Conservation (phyloP, 2,329 filamentous ascomycete species). For the Metarhizium guizhouense region DNA sequence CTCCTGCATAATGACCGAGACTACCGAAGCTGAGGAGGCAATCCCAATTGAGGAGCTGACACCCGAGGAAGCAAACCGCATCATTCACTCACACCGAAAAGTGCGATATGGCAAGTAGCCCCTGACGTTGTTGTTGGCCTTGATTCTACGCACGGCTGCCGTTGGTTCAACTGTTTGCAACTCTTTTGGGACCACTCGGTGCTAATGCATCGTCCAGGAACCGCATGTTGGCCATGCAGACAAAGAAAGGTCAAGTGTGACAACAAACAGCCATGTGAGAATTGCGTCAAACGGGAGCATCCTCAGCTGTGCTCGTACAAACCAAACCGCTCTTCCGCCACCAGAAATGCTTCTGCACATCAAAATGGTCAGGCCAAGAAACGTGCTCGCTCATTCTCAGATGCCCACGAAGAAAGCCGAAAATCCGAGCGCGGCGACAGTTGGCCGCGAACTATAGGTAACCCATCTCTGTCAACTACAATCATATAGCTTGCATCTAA, state of each 20-base stretch:
- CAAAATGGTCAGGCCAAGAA: constrained; percentile 21
- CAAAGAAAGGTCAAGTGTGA: constrained; percentile 63
- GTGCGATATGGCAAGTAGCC: constrained; percentile 53
- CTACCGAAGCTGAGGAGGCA: constrained; percentile 33
- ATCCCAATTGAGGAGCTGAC: constrained; percentile 47
- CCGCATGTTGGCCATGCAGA: constrained; percentile 58
- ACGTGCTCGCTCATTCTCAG: constrained; percentile 24
- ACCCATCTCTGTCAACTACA: constrained; percentile 1
- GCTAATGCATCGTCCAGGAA: constrained; percentile 30
- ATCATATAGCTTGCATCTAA: constrained; percentile 9
- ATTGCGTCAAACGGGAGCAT: constrained; percentile 58
- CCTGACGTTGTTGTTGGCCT: neutral
- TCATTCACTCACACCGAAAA: constrained; percentile 61
- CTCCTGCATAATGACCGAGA: constrained; percentile 31
- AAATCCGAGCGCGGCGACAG: constrained; percentile 29
- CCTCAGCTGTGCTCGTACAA: constrained; percentile 58
- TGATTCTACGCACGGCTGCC: neutral
- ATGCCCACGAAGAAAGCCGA: constrained; percentile 20
- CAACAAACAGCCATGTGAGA: constrained; percentile 60
- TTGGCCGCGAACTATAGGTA: constrained; percentile 34
- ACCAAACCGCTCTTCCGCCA: constrained; percentile 41
- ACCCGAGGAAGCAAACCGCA: constrained; percentile 56
- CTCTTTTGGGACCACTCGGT: neutral
- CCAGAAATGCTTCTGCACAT: constrained; percentile 21
- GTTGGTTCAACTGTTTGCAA: neutral